phyloP scores from a whole-genome alignment of 352 stramenopile species.

The Vaucheria bursata region DNA sequence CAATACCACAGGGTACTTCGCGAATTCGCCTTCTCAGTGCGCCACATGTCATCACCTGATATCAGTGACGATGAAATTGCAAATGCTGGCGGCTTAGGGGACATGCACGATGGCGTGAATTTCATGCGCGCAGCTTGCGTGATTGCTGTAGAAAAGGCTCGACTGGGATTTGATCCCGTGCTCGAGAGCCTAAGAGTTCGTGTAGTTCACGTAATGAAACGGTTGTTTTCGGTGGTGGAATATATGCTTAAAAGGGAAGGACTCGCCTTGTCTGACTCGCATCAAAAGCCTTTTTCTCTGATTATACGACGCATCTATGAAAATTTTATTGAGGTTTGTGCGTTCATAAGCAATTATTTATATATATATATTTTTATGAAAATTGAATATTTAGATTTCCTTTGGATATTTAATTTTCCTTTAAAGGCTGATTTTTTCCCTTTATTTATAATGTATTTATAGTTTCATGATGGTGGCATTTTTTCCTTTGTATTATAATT shows the following conservation, averaged over 20 bases:
- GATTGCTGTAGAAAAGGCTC: constrained; percentile 67
- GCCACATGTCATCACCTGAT: constrained; percentile 57
- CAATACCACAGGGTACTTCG: constrained; percentile 65
- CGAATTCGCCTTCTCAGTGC: constrained; percentile 63
- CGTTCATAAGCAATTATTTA: not conserved
- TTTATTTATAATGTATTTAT: too few species aligned
- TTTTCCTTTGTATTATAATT: too few species aligned
- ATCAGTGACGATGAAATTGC: constrained; percentile 69
- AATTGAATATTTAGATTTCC: too few species aligned
- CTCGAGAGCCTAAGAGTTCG: constrained; percentile 57
- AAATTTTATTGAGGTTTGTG: constrained; percentile 52
- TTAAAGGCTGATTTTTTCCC: too few species aligned
- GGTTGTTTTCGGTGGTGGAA: constrained; percentile 59
- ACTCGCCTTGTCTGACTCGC: constrained; percentile 47
- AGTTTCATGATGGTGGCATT: too few species aligned
- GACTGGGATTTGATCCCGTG: constrained; percentile 60
- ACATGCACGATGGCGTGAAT: constrained; percentile 68
- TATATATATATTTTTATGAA: too few species aligned
- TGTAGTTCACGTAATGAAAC: constrained; percentile 62
- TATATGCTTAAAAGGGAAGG: constrained; percentile 61
- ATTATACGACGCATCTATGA: constrained; percentile 61
- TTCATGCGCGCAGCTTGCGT: constrained; percentile 66
- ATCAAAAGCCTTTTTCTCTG: constrained; percentile 48
- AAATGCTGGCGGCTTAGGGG: constrained; percentile 64
- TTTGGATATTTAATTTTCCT: too few species aligned